Evolutionary conservation across 495 filamentous ascomycete species (phyloP), one percentile per base, ranked within the genome.

Genomic region (Penicillium flavigenum): DNA sequence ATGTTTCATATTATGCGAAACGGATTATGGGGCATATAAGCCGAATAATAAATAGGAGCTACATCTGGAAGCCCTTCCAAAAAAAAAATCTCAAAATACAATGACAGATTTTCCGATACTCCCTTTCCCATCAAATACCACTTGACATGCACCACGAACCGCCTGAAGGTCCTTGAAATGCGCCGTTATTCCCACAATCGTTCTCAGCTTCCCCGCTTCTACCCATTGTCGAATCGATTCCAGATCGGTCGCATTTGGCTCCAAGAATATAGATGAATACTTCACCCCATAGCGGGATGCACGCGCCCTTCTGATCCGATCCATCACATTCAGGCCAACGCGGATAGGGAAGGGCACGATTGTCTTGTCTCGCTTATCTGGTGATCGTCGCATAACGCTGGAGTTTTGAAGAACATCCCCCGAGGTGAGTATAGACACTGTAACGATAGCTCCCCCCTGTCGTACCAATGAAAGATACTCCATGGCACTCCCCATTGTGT

Each of bases 31-130:
- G 20, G 20, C 20, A 20, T 20, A 20, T 20, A 20, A 20, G 20
- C 20, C 20, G 20, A 20, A 20, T 2, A 20, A 20, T 20, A 20
- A 20, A 20, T 20, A 20, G 20, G 20, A 20, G 20, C 20, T 20
- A 20, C 20, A 20, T 20, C 20, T 20, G 20, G 20, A 20, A 20
- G 20, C 20, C 20, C 20, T 20, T 20, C 20, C 20, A 20, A 20
- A 20, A 20, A 20, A 20, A 20, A 20, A 20, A 20, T 20, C 20
- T 20, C 20, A 20, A 17, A 41, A 41, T 11, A 41, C 38, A 41
- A 41, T 41, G 9, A 83, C 77, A 60, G 81, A 67, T 62, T 81
- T 83, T 27, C 82, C 82, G 11, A 83, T 46, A 2, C 82, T 81
- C 0, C 82, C 81, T 57, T 81, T 83, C 7, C 74, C 75, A 29